A percentile compares a stretch with the other conserved stretches of the same genome.
Evolutionary conservation across 352 stramenopile species (phyloP).

Genomic region (Phytophthora sansomeana): DNA sequence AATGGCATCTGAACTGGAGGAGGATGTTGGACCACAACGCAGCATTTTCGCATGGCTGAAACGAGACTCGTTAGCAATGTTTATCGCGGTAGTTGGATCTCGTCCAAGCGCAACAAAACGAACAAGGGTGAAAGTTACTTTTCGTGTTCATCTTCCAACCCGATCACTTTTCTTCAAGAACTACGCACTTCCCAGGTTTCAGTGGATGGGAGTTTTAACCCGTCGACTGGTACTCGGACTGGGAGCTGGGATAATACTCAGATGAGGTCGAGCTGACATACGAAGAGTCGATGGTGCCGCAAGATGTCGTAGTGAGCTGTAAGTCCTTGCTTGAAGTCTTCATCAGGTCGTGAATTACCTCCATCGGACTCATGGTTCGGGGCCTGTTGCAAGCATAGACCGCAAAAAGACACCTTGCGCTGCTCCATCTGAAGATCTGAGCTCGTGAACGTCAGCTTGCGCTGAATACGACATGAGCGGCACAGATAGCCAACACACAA

Average conservation of each 20-base stretch:
- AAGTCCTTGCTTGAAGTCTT: constrained; percentile 1
- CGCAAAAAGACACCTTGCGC: constrained; percentile 38
- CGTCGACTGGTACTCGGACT: constrained; percentile 18
- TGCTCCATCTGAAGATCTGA: constrained; percentile 29
- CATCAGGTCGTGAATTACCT: constrained; percentile 17
- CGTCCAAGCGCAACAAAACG: background rate
- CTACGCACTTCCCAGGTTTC: background rate
- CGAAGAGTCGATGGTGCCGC: constrained; percentile 10
- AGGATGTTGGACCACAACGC: background rate
- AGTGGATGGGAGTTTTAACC: background rate
- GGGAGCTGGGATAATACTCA: constrained; percentile 9
- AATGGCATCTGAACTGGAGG: background rate
- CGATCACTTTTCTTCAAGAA: no score
- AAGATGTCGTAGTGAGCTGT: constrained; percentile 1
- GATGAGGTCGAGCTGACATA: constrained; percentile 19
- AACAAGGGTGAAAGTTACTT: no score
- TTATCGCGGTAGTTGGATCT: background rate
- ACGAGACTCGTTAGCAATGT: background rate
- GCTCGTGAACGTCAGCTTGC: constrained; percentile 36
- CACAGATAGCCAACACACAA: constrained; percentile 48
- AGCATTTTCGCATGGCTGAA: background rate
- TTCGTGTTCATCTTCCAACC: background rate
- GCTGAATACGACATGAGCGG: constrained; percentile 43
- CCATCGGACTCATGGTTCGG: constrained; percentile 30
- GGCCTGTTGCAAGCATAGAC: constrained; percentile 33